These are phyloP conservation scores for Amylocarpus encephaloides DNA, from an alignment of 2,329 filamentous ascomycete genomes.

Conservation along the genomic window DNA sequence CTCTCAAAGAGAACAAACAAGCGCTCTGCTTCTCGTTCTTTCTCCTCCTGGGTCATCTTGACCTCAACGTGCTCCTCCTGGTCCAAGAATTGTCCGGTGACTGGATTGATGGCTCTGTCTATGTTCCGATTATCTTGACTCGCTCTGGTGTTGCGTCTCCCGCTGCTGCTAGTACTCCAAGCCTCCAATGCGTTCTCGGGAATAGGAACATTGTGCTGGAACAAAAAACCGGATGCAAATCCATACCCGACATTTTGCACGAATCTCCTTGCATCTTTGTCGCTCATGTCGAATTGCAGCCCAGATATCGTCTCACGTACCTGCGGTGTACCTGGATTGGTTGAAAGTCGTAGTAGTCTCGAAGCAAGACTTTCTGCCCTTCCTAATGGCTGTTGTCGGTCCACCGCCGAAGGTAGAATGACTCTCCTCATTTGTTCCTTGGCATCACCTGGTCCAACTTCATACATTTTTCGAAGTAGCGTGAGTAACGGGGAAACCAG, in stretches of 20 bases:
- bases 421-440: conserved; percentile 55
- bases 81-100: conserved; percentile 28
- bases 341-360: conserved; percentile 70
- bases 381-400: conserved; percentile 73
- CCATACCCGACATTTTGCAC: conserved; percentile 93
- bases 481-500: conserved; percentile 67
- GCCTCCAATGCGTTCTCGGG: conserved; percentile 59
- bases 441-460: conserved; percentile 56
- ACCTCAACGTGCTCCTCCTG: conserved; percentile 40
- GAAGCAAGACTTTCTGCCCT: conserved; percentile 67
- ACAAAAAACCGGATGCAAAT: conserved; percentile 83
- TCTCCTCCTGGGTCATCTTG: conserved; percentile 86
- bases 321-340: conserved; percentile 63
- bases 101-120: conserved; percentile 28
- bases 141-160: conserved; percentile 20
- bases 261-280: conserved; percentile 70
- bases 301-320: conserved; percentile 69
- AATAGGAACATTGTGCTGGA: conserved; percentile 74
- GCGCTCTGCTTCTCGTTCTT: conserved; percentile 61
- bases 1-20: conserved; percentile 31
- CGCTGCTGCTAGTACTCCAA: conserved; percentile 33
- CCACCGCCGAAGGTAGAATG: conserved; percentile 70
- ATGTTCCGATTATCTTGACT: conserved; percentile 18
- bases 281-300: conserved; percentile 82
- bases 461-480: conserved; percentile 64